Conservation (phyloP, 1,139 yeast genomes). For the Barnettozyma hawaiiensis region DNA sequence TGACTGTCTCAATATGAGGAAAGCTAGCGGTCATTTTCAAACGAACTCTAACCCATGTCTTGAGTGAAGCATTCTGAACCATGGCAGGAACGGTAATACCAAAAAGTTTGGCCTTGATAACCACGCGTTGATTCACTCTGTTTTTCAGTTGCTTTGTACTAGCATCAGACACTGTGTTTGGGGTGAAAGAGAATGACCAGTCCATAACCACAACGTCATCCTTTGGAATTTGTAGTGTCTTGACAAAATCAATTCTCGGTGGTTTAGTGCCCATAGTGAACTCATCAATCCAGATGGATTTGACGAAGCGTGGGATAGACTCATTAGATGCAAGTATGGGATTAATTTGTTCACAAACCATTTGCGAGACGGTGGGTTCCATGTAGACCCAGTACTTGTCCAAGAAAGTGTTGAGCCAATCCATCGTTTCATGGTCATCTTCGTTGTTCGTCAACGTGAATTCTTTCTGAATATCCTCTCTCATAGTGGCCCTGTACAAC, state of each 20-base stretch:
- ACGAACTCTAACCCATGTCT: constrained; percentile 69
- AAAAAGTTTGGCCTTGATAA: constrained; percentile 60
- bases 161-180: constrained; percentile 80
- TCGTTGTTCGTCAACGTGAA: constrained; percentile 75
- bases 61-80: constrained; percentile 57
- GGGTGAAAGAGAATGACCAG: constrained; percentile 86
- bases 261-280: constrained; percentile 94
- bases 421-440: constrained; percentile 87
- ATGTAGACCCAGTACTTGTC: constrained; percentile 87
- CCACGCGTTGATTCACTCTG: constrained; percentile 74
- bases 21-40: constrained; percentile 83
- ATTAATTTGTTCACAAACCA: constrained; percentile 79
- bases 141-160: constrained; percentile 79
- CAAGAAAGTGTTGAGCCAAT: constrained; percentile 85
- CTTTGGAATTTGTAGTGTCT: constrained; percentile 80
- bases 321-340: constrained; percentile 68
- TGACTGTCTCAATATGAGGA: constrained; percentile 90
- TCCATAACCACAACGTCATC: constrained; percentile 95
- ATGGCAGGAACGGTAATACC: constrained; percentile 62
- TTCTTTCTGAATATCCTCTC: constrained; percentile 83
- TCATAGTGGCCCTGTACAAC: constrained; percentile 63
- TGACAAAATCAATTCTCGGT: constrained; percentile 83
- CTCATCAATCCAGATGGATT: constrained; percentile 76
- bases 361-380: constrained; percentile 87
- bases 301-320: constrained; percentile 77